Evolutionary conservation across 2,329 filamentous ascomycete species (phyloP), one percentile per base, ranked within the genome.

Genomic region (Sclerotinia spermophila): DNA sequence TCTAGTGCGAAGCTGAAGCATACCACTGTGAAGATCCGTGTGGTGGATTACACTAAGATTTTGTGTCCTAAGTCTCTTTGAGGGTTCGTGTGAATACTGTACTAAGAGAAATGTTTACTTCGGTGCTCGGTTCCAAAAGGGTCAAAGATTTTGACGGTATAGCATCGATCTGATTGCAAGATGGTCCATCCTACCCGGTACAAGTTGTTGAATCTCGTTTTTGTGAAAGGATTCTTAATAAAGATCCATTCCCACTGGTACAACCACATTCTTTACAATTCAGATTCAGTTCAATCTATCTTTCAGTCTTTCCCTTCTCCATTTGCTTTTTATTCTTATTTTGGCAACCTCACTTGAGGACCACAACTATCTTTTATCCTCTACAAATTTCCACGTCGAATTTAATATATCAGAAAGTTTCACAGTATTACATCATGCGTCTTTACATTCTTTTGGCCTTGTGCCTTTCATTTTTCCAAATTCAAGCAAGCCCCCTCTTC

Each of bases 401-500:
- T 42, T 44, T 13, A 27, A 42, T n/a, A 58, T 19, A 42, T 24
- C 24, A 24, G 35, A 66, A 42, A 42, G n/a, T 33, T 17, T 33
- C 17, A 35, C 35, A 42, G 3, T 27, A 24, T 10, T 44, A 6
- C 21, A 58, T 40, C 27, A 67, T 67, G 64, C 64, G 51, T n/a
- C 15, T 67, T 35, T 30, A 58, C 27, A 30, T 58, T 33, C 64
- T 67, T 67, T 67, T 67, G 51, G 64, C 64, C 64, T 56, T 67
- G 64, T 67, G 64, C 64, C 51, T 67, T 24, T 42, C 51, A 35
- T 5, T 58, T 42, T 33, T 11, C 48, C 64, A 67, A 4, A 27
- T 58, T 33, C 51, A 67, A 24, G 64, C 64, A 42, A 38, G 5
- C 2, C 62, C 62, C 24, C n/a, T 17, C 53, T 58, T 58, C 21